phyloP scores from a whole-genome alignment of 768 basidiomycete genomes.

The Suillus lakei region DNA sequence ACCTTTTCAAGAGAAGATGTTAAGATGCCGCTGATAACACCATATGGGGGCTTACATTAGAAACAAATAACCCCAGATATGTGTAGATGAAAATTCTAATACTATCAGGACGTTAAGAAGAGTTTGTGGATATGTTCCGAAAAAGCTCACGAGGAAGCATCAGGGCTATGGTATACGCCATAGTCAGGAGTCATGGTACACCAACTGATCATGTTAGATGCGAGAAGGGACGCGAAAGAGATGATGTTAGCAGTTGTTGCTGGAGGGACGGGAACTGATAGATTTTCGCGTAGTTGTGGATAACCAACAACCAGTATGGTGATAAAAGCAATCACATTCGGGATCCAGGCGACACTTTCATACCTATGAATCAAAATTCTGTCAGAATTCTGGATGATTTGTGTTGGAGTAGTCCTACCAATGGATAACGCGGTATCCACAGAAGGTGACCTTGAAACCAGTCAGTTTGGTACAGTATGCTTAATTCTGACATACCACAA shows the following conservation, averaged over 20 bases:
- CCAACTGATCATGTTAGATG: slow-evolving; percentile 49
- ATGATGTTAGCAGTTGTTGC: slow-evolving; percentile 41
- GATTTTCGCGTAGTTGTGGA: slow-evolving; percentile 58
- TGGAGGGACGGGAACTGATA: slow-evolving; percentile 36
- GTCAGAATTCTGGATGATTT: background rate
- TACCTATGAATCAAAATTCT: slow-evolving; percentile 49
- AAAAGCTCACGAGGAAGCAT: slow-evolving; percentile 58
- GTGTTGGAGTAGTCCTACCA: slow-evolving; percentile 38
- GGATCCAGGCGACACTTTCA: slow-evolving; percentile 76
- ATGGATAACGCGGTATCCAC: slow-evolving; percentile 65
- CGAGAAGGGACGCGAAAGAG: slow-evolving; percentile 49
- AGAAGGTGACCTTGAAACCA: slow-evolving; percentile 56
- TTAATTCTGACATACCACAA: slow-evolving; percentile 23
- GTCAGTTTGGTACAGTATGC: background rate
- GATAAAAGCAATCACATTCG: slow-evolving; percentile 69
- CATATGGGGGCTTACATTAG: slow-evolving; percentile 38
- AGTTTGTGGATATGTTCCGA: background rate
- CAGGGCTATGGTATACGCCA: slow-evolving; percentile 53
- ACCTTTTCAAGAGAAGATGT: slow-evolving; percentile 28
- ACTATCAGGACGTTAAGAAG: slow-evolving; percentile 26
- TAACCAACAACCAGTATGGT: slow-evolving; percentile 73
- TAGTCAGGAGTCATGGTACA: slow-evolving; percentile 51
- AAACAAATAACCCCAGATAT: slow-evolving; percentile 48
- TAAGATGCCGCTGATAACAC: background rate
- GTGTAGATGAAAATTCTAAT: slow-evolving; percentile 47